A percentile compares a stretch with the other conserved stretches of the same genome.
These are phyloP conservation scores for Elaeis guineensis DNA, from an alignment of 176 grass and related monocot species.

Conservation along the genomic window DNA sequence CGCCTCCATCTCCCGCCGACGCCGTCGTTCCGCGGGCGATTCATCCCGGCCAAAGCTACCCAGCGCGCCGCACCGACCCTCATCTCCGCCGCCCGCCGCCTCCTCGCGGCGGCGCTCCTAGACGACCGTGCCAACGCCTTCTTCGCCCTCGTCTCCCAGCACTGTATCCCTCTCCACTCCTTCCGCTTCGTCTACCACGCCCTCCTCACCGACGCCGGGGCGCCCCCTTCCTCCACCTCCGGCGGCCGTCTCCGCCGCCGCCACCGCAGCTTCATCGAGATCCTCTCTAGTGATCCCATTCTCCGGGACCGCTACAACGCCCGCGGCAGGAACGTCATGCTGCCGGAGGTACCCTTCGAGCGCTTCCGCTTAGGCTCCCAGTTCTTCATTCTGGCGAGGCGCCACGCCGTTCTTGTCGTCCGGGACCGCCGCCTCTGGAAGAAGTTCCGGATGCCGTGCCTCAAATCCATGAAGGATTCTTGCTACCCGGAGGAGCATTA, in stretches of 20 bases:
- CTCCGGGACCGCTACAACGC: conserved; percentile 70
- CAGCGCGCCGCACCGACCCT: conserved; percentile 75
- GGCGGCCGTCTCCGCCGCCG: conserved; percentile 8
- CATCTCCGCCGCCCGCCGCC: conserved; percentile 73
- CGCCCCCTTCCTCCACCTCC: neutral
- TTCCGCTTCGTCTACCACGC: conserved; percentile 52
- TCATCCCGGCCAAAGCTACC: conserved; percentile 59
- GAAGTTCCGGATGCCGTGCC: conserved; percentile 82
- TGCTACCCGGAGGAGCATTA: conserved; percentile 99
- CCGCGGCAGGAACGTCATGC: conserved; percentile 66
- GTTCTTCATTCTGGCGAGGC: conserved; percentile 71
- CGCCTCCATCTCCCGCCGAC: conserved; percentile 16
- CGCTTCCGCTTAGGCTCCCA: conserved; percentile 76
- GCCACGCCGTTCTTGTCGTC: conserved; percentile 74
- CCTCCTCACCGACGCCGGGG: conserved; percentile 23
- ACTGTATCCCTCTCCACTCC: conserved; percentile 62
- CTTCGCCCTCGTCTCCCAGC: conserved; percentile 78
- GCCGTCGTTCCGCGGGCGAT: conserved; percentile 41
- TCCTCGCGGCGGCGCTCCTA: conserved; percentile 69
- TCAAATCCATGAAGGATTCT: conserved; percentile 37
- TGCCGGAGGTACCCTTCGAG: conserved; percentile 79
- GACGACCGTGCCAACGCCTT: conserved; percentile 73
- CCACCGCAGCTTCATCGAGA: conserved; percentile 89
- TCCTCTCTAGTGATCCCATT: conserved; percentile 55
- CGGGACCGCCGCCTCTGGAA: conserved; percentile 82